Evolutionary conservation across 441 rosid genomes (phyloP).

Genomic region (Syzygium syzygioides): DNA sequence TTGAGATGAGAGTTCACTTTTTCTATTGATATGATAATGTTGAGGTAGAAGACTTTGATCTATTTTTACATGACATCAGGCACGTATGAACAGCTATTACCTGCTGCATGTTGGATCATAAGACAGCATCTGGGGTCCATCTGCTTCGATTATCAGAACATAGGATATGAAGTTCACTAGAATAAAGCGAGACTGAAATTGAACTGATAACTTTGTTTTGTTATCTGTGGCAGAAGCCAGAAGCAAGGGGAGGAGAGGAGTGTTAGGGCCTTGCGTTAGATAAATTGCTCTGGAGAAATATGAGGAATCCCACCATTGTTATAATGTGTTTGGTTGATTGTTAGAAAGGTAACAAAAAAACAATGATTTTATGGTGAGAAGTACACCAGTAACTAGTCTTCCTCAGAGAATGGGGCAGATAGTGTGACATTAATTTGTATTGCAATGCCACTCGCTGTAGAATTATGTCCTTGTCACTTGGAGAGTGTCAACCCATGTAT

Average conservation of each 20-base stretch:
- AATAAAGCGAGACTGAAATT: background rate
- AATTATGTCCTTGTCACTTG: background rate
- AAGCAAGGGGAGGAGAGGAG: background rate
- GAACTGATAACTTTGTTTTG: background rate
- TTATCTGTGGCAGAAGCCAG: background rate
- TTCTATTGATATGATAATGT: background rate
- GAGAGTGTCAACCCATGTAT: background rate
- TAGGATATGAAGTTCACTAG: background rate
- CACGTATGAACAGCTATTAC: background rate
- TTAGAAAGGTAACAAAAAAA: background rate
- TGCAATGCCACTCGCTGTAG: background rate
- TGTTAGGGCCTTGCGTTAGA: background rate
- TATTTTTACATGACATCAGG: background rate
- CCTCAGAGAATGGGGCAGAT: background rate
- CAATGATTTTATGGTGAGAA: background rate
- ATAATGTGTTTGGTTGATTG: background rate
- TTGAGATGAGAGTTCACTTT: background rate
- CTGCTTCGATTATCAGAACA: background rate
- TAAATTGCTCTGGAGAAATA: background rate
- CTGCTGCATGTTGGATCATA: background rate
- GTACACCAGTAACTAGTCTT: background rate
- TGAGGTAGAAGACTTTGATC: background rate
- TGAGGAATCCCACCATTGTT: background rate
- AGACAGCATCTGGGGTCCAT: background rate
- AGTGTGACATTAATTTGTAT: background rate